Evolutionary conservation across 306 rosid species (phyloP), one percentile per base, ranked within the genome.

Genomic region (Neltuma alba): DNA sequence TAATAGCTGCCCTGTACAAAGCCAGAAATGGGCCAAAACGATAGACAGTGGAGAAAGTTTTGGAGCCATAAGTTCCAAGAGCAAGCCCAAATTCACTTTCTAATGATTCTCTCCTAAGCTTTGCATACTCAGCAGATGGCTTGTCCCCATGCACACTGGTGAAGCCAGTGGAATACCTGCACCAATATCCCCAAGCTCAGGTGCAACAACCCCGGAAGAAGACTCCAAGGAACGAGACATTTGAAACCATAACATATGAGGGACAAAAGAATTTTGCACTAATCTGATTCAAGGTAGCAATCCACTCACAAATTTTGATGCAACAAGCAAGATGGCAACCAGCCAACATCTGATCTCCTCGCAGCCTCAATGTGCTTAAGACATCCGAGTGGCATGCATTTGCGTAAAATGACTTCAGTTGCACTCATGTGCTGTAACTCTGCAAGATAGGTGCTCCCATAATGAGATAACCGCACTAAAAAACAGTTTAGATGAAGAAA

Each of bases 71-170:
- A 74, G 86, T 82, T 83, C 94, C 97, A 54, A 93, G 89, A 75
- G 91, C 89, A 68, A 79, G 94, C 77, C 98, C 94, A 65, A 95
- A 93, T 84, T 91, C 76, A 83, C 73, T 83, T 84, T 95, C 99
- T 27, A 95, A 84, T 7, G 88, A 89, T 77, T 95, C 97, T 88
- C 91, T 91, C 91, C 98, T 88, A 90, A 81, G 82, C 88, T 84
- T 95, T 47, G 99, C 99, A 82, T 95, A 95, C 72, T 89, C 98
- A 40, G 97, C 86, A 31, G 98, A 86, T n/a, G 99, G 96, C 23
- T 86, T 82, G 78, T 89, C 99, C 55, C 98, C 98, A 31, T 95
- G 99, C 83, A 95, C 97, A 20, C 94, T 95, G 47, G 97, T 89
- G 87, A 86, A 94, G 67, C 97, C 89, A 7, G 97, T 86, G 27